Evolutionary conservation across 805 yeast species (phyloP).

Genomic region (Lipomyces starkeyi): DNA sequence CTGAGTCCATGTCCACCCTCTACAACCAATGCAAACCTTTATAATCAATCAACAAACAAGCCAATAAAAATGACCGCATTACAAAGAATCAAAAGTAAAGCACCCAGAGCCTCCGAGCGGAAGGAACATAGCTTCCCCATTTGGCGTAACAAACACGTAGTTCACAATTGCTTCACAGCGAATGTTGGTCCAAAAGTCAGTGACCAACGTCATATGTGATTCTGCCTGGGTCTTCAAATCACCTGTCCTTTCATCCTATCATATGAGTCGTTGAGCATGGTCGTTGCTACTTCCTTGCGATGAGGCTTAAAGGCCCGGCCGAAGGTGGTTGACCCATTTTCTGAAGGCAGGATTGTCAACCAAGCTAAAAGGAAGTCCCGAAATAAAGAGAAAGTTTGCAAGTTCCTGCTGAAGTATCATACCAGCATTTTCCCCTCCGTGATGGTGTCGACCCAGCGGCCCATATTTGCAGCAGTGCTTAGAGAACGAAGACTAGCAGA

Average conservation of each 20-base stretch:
- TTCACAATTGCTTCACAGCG: too few species aligned
- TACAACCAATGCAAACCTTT: too few species aligned
- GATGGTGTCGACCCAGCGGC: conserved; percentile 9
- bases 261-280: not conserved
- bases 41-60: too few species aligned
- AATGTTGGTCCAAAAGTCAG: not conserved
- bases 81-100: too few species aligned
- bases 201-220: not conserved
- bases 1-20: too few species aligned
- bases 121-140: too few species aligned
- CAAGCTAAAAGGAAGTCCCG: too few species aligned
- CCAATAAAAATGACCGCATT: too few species aligned
- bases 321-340: not conserved
- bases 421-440: not conserved
- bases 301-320: not conserved
- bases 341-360: not conserved
- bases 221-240: not conserved
- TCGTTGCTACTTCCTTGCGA: conserved; percentile 1
- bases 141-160: too few species aligned
- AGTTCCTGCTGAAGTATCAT: conserved; percentile 4
- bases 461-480: not conserved
- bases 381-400: not conserved
- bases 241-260: not conserved
- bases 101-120: too few species aligned
- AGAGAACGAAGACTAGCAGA: conserved; percentile 2